Evolutionary conservation across 768 basidiomycete genomes (phyloP).

Genomic region (Coprinellus micaceus): DNA sequence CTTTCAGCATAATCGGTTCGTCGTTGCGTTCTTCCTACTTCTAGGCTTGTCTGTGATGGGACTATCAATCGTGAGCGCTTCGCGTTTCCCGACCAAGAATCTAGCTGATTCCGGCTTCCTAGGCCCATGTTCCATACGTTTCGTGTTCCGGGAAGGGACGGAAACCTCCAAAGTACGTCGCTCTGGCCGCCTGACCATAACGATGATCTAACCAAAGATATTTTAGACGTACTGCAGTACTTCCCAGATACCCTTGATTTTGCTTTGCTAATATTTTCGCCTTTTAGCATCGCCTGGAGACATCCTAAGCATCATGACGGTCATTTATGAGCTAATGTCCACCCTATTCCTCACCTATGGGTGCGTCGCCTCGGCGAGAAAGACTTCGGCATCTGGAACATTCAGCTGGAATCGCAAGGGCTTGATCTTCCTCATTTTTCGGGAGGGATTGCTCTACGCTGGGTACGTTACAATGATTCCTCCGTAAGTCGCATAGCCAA

Average conservation of each 20-base stretch:
- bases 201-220: neutral
- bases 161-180: constrained; percentile 1
- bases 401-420: neutral
- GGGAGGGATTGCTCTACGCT: neutral
- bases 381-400: neutral
- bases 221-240: neutral
- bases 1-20: neutral
- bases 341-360: neutral
- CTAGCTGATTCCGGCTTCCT: neutral
- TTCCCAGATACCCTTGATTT: neutral
- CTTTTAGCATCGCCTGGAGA: neutral
- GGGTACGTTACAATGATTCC: too few relatives aligned
- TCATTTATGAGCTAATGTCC: neutral
- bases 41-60: neutral
- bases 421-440: neutral
- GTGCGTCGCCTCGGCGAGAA: neutral
- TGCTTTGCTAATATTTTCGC: neutral
- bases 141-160: constrained; percentile 3
- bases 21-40: constrained; percentile 3
- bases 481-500: too few relatives aligned
- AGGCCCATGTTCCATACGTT: constrained; percentile 8
- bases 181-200: neutral
- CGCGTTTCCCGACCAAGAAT: neutral
- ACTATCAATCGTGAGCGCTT: neutral
- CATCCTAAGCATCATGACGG: neutral